Evolutionary conservation across 306 rosid species (phyloP), one percentile per base, ranked within the genome.

Genomic region (Acacia crassicarpa): DNA sequence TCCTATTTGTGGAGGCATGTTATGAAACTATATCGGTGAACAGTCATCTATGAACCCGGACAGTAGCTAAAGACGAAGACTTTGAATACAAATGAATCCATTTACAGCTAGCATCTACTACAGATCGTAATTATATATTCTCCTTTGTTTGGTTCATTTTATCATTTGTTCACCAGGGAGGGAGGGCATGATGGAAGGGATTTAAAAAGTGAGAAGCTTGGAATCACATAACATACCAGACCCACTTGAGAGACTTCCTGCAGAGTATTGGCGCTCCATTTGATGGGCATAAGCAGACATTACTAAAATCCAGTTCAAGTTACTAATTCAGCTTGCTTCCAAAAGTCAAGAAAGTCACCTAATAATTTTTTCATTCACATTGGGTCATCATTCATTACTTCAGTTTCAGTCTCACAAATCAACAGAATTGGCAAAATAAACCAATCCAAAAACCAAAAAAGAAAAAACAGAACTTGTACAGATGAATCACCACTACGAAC

Each of bases 261-360:
- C 76, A 27, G 95, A 90, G 82, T 79, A 77, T 76, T 88, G 90
- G 70, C 81, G 90, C 87, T 92, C 92, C 93, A 92, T 88, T 78
- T 81, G 91, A 82, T 83, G 88, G 76, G 87, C 89, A 85, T 88
- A 86, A 61, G 90, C 88, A 83, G 98, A 92, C 94, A 91, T 92
- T 48, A 67, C 77, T 82, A 79, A 27, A n/a, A 53, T 68, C 78
- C 17, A 20, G 78, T 82, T 80, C 86, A 87, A 41, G 74, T 66
- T 80, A 68, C 80, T 54, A 74, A 41, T 81, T 71, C 72, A 71
- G 56, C 78, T 80, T 69, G 78, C 76, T 86, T 83, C 85, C 80
- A 54, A 20, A 56, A 43, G 49, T 78, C 75, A 84, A 80, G 85
- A 81, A 82, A 83, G 78, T 77, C 81, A 63, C 82, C 92, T 87